phyloP scores from a whole-genome alignment of 2,329 filamentous ascomycete species.

The Aspergillus calidoustus region DNA sequence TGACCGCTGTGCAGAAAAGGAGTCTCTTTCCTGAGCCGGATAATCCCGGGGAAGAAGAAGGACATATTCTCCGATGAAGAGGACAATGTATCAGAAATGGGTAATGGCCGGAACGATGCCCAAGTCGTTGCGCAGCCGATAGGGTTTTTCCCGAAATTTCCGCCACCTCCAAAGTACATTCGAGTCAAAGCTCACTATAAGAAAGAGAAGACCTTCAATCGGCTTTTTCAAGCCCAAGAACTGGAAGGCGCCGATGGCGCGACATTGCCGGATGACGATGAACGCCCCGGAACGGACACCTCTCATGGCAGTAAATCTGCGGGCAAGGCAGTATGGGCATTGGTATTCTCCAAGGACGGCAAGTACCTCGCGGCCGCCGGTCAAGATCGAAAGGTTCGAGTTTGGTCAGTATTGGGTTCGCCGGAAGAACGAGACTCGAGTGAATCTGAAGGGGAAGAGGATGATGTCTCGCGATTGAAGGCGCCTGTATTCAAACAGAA shows the following conservation, averaged over 20 bases:
- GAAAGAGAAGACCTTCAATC: constrained; percentile 79
- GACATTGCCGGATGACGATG: constrained; percentile 35
- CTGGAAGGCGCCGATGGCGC: constrained; percentile 64
- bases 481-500: constrained; percentile 87
- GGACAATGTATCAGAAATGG: constrained; percentile 71
- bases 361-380: constrained; percentile 90
- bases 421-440: constrained; percentile 76
- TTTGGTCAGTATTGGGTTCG: constrained; percentile 87
- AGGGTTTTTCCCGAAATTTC: constrained; percentile 83
- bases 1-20: constrained; percentile 67
- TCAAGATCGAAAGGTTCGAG: constrained; percentile 80
- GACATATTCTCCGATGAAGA: constrained; percentile 54
- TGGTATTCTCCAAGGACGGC: constrained; percentile 91
- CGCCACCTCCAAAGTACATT: constrained; percentile 89
- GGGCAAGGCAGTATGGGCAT: constrained; percentile 81
- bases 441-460: constrained; percentile 70
- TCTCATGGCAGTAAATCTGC: constrained; percentile 34
- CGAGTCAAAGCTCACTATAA: constrained; percentile 82
- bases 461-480: constrained; percentile 67
- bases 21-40: constrained; percentile 84
- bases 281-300: constrained; percentile 29
- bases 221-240: constrained; percentile 90
- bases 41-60: constrained; percentile 79
- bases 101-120: constrained; percentile 74
- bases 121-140: constrained; percentile 77